Conservation (phyloP, 2,329 filamentous ascomycete genomes). For the Diaporthe sp. region DNA sequence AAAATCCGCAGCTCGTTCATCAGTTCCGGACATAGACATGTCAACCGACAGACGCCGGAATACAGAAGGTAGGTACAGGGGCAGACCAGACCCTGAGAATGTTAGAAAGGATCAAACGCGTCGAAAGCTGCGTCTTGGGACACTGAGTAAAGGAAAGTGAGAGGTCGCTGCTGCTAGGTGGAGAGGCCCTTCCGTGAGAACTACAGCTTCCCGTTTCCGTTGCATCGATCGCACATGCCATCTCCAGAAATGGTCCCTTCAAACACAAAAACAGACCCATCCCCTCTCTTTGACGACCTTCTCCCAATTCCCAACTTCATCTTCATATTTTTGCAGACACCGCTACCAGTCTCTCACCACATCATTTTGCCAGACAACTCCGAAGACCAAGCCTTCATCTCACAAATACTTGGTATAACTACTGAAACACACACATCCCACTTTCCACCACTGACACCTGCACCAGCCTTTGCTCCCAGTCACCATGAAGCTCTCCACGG, state of each 20-base stretch:
- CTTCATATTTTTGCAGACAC: not conserved
- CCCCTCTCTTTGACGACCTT: too few relatives aligned
- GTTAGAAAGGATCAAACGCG: too few relatives aligned
- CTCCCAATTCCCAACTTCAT: not conserved
- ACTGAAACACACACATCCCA: not conserved
- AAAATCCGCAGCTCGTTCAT: not conserved
- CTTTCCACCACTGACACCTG: not conserved
- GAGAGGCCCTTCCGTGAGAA: not conserved
- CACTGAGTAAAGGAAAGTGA: not conserved
- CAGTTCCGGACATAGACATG: not conserved
- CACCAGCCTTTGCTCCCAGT: not conserved
- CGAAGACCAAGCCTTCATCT: too few relatives aligned
- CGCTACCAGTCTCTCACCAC: not conserved
- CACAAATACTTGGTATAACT: not conserved
- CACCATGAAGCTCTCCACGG: not conserved
- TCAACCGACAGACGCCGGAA: not conserved
- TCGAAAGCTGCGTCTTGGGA: too few relatives aligned
- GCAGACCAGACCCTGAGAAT: too few relatives aligned
- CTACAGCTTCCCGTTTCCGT: not conserved
- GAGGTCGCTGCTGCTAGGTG: not conserved
- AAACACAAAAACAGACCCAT: not conserved
- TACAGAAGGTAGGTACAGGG: not conserved
- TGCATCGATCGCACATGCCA: not conserved
- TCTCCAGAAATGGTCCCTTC: too few relatives aligned
- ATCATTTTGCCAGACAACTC: not conserved